Base-by-base conservation (phyloP, 768 basidiomycete genomes). In the Termitomyces sp. region DNA sequence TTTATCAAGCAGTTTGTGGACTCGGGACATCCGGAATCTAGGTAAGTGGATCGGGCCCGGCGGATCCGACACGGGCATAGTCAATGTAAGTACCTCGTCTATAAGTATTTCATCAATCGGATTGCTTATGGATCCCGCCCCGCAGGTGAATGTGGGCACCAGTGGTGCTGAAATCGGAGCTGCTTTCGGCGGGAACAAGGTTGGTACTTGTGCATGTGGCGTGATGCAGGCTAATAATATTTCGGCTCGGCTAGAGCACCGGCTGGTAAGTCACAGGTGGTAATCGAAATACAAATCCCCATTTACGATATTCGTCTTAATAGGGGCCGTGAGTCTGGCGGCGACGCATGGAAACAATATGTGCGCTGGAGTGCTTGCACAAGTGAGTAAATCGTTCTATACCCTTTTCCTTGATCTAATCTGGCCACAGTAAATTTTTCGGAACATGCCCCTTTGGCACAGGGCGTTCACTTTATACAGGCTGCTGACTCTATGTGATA, bases 321-420 rank as follows among this genome's bases (percentile, higher is more conserved):
- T 65, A 90, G 90, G 94, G 96, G 96, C 20, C 86, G 96, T 53
- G 96, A 98, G 78, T 94, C 92, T 7, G 96, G 96, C 43, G 96
- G 96, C 56, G 96, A 98, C 74, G 91, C 96, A n/a, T 98, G 96
- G 96, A 95, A 96, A 73, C 92, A 96, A 73, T 95, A 95, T 67
- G 91, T 95, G 45, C 86, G 93, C 56, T 96, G 92, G 92, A 88
- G 89, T 73, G 86, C 90, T 50, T 95, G 92, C 72, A 97, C 96
- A 11, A 77, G 83, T 83, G 69, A 54, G 79, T 64, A 17, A 36
- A 34, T 17, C 20, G 5, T 55, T 25, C 14, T 29, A 17, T 45
- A 48, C 45, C n/a, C 32, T 55, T 42, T 40, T 25, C 3, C 31
- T 43, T 2, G 15, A 32, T 4, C n/a, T 49, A 20, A 67, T 53